Conservation (phyloP, 257 asterid species). For the Ophiorrhiza pumila region DNA sequence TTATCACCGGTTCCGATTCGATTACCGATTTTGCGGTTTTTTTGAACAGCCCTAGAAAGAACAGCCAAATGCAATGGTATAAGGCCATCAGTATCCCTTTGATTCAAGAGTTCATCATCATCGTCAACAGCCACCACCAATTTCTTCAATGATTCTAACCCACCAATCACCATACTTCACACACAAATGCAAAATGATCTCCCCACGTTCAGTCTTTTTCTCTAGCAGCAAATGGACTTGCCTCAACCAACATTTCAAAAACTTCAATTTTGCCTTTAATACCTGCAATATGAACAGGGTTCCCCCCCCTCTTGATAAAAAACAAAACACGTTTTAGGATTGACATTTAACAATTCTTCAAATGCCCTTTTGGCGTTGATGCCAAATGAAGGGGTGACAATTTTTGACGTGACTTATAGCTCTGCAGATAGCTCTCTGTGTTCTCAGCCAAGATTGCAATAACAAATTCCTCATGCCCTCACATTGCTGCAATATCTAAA, state of each 20-base stretch:
- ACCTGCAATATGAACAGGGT: conserved; percentile 21
- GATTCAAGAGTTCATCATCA: conserved; percentile 23
- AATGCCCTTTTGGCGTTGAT: conserved; percentile 15
- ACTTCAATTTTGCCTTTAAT: conserved; percentile 16
- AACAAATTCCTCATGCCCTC: not conserved
- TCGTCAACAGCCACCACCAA: not conserved
- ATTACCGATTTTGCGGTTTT: too few relatives aligned
- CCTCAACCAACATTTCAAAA: not conserved
- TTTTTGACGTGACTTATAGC: not conserved
- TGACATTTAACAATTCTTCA: not conserved
- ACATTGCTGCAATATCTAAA: conserved; percentile 8
- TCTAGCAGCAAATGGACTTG: conserved; percentile 7
- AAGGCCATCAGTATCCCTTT: conserved; percentile 31
- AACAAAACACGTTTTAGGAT: not conserved
- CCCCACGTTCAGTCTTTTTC: not conserved
- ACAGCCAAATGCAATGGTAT: conserved; percentile 37
- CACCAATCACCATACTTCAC: conserved; percentile 18
- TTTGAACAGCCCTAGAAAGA: too few relatives aligned
- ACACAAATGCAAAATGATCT: conserved; percentile 16
- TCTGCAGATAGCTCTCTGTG: not conserved
- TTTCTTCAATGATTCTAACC: conserved; percentile 29
- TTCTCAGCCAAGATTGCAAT: not conserved
- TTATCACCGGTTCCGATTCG: too few relatives aligned
- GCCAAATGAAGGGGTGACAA: conserved; percentile 15
- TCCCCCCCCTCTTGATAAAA: conserved; percentile 1